phyloP scores from a whole-genome alignment of 1,284 basidiomycete genomes.

The Fistulinella cinereoalba region DNA sequence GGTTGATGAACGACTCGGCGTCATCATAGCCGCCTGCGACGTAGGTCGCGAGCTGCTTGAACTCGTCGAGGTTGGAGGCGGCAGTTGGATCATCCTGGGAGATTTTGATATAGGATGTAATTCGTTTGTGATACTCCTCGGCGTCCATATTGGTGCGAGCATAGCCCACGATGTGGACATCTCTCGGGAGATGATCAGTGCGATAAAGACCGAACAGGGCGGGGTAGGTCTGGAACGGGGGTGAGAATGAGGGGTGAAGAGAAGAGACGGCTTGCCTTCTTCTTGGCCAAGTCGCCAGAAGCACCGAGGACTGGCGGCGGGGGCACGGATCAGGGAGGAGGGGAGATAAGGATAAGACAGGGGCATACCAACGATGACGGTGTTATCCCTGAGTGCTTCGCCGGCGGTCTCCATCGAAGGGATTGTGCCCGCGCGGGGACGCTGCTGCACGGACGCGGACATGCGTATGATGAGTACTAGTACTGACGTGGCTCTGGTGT shows the following conservation, averaged over 20 bases:
- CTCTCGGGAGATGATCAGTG: constrained; percentile 76
- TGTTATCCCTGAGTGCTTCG: constrained; percentile 80
- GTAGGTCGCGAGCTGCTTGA: constrained; percentile 79
- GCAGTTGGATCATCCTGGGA: constrained; percentile 58
- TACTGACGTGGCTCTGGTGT: too few species aligned
- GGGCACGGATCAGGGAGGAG: constrained; percentile 13
- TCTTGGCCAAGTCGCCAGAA: constrained; percentile 97
- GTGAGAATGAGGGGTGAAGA: constrained; percentile 14
- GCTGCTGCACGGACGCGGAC: constrained; percentile 41
- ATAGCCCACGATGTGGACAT: constrained; percentile 89
- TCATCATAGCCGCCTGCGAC: constrained; percentile 88
- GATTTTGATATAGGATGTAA: constrained; percentile 81
- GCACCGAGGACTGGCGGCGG: constrained; percentile 80
- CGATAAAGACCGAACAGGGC: constrained; percentile 88
- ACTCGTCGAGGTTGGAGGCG: constrained; percentile 68
- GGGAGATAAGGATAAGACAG: constrained; percentile 11
- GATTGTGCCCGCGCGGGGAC: constrained; percentile 73
- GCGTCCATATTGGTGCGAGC: constrained; percentile 93
- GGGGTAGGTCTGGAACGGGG: constrained; percentile 74
- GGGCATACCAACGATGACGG: constrained; percentile 75
- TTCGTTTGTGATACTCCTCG: constrained; percentile 82
- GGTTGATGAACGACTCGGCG: constrained; percentile 69
- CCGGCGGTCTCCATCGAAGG: constrained; percentile 81
- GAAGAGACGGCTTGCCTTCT: constrained; percentile 67
- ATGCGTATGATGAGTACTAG: too few species aligned